These are phyloP conservation scores for Aurifilum marmelostoma DNA, from an alignment of 2,329 filamentous ascomycete genomes.

Conservation along the genomic window DNA sequence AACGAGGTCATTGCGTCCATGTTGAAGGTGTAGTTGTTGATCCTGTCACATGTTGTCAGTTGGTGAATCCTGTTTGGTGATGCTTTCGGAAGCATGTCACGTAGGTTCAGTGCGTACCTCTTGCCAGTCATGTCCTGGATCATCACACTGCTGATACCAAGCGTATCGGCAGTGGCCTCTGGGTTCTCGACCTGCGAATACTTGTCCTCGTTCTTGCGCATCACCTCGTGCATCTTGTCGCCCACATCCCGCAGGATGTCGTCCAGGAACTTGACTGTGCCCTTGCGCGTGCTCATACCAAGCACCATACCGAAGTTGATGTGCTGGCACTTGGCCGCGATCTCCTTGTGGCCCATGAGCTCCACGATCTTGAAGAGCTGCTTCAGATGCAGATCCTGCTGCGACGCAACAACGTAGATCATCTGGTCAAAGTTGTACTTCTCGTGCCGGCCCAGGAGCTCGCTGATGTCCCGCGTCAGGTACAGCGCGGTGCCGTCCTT, in stretches of 20 bases:
- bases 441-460: conserved; percentile 67
- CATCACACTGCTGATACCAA: conserved; percentile 96
- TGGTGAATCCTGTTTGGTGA: not conserved
- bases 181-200: conserved; percentile 89
- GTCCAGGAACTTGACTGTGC: conserved; percentile 74
- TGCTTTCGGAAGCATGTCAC: not conserved
- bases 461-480: conserved; percentile 76
- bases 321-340: conserved; percentile 70
- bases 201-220: conserved; percentile 88
- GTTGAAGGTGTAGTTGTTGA: conserved; percentile 74
- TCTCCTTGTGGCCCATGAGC: conserved; percentile 69
- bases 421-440: conserved; percentile 74
- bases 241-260: conserved; percentile 78
- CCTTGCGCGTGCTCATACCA: conserved; percentile 71
- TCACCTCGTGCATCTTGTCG: conserved; percentile 97
- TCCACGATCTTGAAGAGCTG: conserved; percentile 79
- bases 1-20: conserved; percentile 82
- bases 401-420: conserved; percentile 76
- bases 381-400: conserved; percentile 73
- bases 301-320: conserved; percentile 76
- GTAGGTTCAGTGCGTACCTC: conserved; percentile 58
- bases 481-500: conserved; percentile 77
- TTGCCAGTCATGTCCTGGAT: conserved; percentile 98
- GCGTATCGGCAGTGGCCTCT: conserved; percentile 77
- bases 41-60: conserved; percentile 45